Conservation (phyloP, 306 rosid genomes). For the Cicer pinnatifidum region DNA sequence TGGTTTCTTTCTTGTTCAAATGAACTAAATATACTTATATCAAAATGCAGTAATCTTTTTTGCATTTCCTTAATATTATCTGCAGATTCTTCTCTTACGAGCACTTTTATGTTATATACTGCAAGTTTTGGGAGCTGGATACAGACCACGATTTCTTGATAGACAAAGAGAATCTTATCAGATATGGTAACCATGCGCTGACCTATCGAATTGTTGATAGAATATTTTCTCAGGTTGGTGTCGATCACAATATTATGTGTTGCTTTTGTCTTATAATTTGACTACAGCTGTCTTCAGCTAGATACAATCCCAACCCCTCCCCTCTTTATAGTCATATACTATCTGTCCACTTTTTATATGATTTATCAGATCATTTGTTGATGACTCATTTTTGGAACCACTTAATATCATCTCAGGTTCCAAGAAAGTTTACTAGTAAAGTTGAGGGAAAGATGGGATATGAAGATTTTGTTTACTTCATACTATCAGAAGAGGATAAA, state of each 20-base stretch:
- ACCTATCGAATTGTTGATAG: slow-evolving; percentile 98
- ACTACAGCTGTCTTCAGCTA: slow-evolving; percentile 32
- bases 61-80: slow-evolving; percentile 20
- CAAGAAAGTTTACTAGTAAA: slow-evolving; percentile 92
- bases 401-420: slow-evolving; percentile 60
- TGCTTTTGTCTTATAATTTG: slow-evolving; percentile 44
- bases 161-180: slow-evolving; percentile 95
- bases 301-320: slow-evolving; percentile 17
- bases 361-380: slow-evolving; percentile 41
- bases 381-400: slow-evolving; percentile 39
- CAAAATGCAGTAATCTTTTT: slow-evolving; percentile 21
- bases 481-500: slow-evolving; percentile 97
- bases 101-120: slow-evolving; percentile 97
- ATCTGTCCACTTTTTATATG: slow-evolving; percentile 1
- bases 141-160: slow-evolving; percentile 96
- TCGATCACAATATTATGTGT: slow-evolving; percentile 18
- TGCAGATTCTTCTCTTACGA: slow-evolving; percentile 95
- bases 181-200: slow-evolving; percentile 99
- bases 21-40: slow-evolving; percentile 19
- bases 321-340: slow-evolving; percentile 1
- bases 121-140: slow-evolving; percentile 99
- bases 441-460: slow-evolving; percentile 99
- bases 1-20: slow-evolving; percentile 30
- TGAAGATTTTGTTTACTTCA: slow-evolving; percentile 98
- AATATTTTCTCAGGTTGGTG: slow-evolving; percentile 97